A percentile compares a stretch with the other conserved stretches of the same genome.
These are phyloP conservation scores for Zoysia pacifica DNA, from an alignment of 176 grass and related monocot genomes.

Conservation along the genomic window DNA sequence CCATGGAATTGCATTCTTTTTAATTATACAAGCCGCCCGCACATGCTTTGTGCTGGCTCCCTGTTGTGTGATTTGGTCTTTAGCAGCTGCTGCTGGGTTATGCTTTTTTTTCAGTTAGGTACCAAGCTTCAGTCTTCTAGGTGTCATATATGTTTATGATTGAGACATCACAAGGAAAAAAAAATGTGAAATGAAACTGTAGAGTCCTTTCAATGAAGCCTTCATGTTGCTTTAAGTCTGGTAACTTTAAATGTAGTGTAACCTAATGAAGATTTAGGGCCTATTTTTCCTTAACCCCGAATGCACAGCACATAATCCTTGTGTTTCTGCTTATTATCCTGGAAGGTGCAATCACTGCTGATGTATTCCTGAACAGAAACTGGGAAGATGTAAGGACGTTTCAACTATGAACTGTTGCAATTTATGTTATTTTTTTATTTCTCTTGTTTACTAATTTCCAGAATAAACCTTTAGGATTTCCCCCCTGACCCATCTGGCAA, in stretches of 20 bases:
- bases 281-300: constrained; percentile 62
- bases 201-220: neutral
- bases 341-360: constrained; percentile 65
- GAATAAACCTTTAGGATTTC: constrained; percentile 63
- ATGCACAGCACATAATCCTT: constrained; percentile 63
- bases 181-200: neutral
- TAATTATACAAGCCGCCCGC: neutral
- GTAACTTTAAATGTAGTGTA: constrained; percentile 33
- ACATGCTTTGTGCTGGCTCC: neutral
- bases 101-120: neutral
- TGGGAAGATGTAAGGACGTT: constrained; percentile 80
- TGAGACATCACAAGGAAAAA: neutral
- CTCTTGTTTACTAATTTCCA: constrained; percentile 3
- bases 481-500: constrained; percentile 78
- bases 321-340: constrained; percentile 72
- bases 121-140: neutral
- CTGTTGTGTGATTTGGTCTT: neutral
- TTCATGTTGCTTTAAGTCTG: neutral
- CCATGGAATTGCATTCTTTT: neutral
- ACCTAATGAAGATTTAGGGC: neutral
- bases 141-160: neutral
- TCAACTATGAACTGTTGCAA: neutral
- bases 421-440: neutral
- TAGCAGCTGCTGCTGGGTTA: neutral
- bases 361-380: constrained; percentile 82